phyloP scores from a whole-genome alignment of 352 stramenopile species.

The Phytophthora multivora region DNA sequence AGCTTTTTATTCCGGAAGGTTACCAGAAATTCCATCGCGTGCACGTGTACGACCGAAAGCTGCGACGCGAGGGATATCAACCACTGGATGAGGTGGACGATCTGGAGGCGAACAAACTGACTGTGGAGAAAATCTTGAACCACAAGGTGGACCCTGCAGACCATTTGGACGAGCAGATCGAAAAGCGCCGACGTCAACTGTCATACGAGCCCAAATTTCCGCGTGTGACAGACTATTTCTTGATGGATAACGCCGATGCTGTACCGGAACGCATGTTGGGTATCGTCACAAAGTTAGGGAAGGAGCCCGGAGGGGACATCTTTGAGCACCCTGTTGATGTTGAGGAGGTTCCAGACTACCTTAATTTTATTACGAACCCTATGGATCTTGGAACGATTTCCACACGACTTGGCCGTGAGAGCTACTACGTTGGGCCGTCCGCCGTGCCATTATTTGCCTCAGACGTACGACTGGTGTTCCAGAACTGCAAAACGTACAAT shows the following conservation, averaged over 20 bases:
- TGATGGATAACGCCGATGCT: conserved; percentile 74
- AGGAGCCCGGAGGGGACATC: conserved; percentile 84
- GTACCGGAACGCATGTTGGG: conserved; percentile 74
- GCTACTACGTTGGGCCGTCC: conserved; percentile 81
- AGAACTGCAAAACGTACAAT: conserved; percentile 90
- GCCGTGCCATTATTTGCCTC: conserved; percentile 78
- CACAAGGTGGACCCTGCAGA: conserved; percentile 84
- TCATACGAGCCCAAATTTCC: conserved; percentile 61
- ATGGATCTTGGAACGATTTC: conserved; percentile 89
- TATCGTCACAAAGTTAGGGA: conserved; percentile 82
- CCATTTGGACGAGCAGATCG: conserved; percentile 85
- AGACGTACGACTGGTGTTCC: conserved; percentile 86
- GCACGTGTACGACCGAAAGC: conserved; percentile 84
- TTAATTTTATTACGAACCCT: conserved; percentile 87
- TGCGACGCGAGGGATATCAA: conserved; percentile 81
- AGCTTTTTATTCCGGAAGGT: conserved; percentile 83
- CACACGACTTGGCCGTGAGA: conserved; percentile 71
- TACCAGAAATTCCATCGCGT: conserved; percentile 89
- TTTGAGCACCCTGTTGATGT: conserved; percentile 82
- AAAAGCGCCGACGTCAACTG: conserved; percentile 66
- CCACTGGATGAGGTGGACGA: conserved; percentile 89
- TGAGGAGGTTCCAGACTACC: conserved; percentile 84
- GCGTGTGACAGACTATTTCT: conserved; percentile 81
- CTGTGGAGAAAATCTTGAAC: conserved; percentile 88
- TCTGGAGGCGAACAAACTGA: conserved; percentile 86